Evolutionary conservation across 345 rosid genomes (phyloP).

Genomic region (Arabidopsis arenosa): DNA sequence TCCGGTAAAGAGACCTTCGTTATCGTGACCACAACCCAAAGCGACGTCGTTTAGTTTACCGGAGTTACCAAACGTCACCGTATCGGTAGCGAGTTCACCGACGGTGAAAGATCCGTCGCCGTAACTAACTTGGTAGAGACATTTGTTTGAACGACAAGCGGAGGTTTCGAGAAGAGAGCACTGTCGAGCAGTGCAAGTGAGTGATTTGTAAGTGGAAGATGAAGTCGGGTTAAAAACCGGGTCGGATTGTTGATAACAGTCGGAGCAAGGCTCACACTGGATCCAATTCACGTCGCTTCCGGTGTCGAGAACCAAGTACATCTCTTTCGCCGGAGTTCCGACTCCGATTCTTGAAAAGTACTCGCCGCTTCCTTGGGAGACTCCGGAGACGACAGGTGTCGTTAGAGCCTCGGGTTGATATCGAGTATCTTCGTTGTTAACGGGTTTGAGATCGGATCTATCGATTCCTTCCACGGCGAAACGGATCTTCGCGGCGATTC

Average conservation of each 20-base stretch:
- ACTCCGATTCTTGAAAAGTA: conserved; percentile 83
- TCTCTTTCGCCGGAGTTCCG: conserved; percentile 73
- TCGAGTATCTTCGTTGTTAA: conserved; percentile 40
- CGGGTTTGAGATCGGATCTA: conserved; percentile 63
- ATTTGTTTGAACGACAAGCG: conserved; percentile 56
- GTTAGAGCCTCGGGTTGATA: conserved; percentile 58
- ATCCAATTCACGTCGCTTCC: conserved; percentile 93
- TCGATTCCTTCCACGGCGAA: conserved; percentile 56
- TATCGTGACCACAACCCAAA: conserved; percentile 87
- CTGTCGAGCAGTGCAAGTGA: conserved; percentile 61
- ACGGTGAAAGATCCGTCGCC: conserved; percentile 92
- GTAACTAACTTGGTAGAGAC: conserved; percentile 83
- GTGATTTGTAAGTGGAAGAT: conserved; percentile 65
- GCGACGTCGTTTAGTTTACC: conserved; percentile 53
- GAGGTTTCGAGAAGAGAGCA: conserved; percentile 63
- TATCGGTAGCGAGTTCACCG: conserved; percentile 74
- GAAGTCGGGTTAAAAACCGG: conserved; percentile 68
- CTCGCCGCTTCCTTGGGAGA: conserved; percentile 89
- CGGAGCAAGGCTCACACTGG: conserved; percentile 80
- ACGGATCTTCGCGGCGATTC: conserved; percentile 50
- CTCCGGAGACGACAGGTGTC: conserved; percentile 78
- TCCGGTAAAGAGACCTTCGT: conserved; percentile 82
- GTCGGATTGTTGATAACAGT: conserved; percentile 87
- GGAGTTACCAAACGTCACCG: conserved; percentile 70
- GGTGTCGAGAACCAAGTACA: conserved; percentile 72